Percentiles rank a stretch among this genome's conserved stretches.
These are phyloP conservation scores for Colletotrichum graminicola DNA, from an alignment of 2,329 filamentous ascomycete genomes.

Conservation along the genomic window DNA sequence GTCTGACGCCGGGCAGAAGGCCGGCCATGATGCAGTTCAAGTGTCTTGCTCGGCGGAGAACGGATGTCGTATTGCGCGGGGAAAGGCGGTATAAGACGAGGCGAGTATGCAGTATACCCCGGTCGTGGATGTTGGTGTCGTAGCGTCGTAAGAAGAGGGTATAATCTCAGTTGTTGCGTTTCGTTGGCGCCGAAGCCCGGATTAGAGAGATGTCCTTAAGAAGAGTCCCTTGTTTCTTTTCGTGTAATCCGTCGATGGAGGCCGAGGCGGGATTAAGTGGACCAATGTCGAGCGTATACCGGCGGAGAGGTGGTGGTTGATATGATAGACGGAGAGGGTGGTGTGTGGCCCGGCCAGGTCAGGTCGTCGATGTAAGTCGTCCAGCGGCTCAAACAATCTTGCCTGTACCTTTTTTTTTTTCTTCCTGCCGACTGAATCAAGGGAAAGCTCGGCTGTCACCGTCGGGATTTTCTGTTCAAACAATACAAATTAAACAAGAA, in stretches of 20 bases:
- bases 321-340: too few relatives aligned
- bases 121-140: not conserved
- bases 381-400: slow-evolving; percentile 31
- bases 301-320: not conserved
- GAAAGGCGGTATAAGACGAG: not conserved
- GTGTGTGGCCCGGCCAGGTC: not conserved
- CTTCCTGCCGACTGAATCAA: not conserved
- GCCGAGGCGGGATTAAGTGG: not conserved
- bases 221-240: not conserved
- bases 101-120: not conserved
- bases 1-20: slow-evolving; percentile 15
- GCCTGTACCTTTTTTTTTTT: not conserved
- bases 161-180: slow-evolving; percentile 19
- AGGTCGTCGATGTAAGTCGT: slow-evolving; percentile 32
- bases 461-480: slow-evolving; percentile 31
- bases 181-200: not conserved
- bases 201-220: not conserved
- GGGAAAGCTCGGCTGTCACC: slow-evolving; percentile 21
- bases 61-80: not conserved
- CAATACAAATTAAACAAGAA: slow-evolving; percentile 37
- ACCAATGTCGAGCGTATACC: not conserved
- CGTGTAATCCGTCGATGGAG: not conserved
- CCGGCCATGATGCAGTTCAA: slow-evolving; percentile 30
- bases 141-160: slow-evolving; percentile 3
- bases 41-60: not conserved